These are phyloP conservation scores for Phanerodontia chrysosporium DNA, from an alignment of 768 basidiomycete genomes.

Conservation along the genomic window DNA sequence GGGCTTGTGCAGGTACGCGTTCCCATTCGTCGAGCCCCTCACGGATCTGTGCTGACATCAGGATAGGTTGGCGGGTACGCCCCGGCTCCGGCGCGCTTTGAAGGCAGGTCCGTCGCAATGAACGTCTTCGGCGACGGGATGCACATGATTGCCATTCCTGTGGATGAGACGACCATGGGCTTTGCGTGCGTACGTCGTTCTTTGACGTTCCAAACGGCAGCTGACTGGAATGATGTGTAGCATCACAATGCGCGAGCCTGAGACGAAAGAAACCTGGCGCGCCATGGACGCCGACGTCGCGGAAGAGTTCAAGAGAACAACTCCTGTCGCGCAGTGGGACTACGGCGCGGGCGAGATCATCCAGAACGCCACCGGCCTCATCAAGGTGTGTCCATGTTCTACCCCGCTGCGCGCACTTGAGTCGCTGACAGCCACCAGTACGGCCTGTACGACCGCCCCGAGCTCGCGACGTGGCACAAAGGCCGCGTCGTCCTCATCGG, in stretches of 20 bases:
- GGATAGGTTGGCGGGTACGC: background rate
- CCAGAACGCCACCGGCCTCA: constrained; percentile 19
- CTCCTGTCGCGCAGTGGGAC: constrained; percentile 20
- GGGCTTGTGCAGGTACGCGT: background rate
- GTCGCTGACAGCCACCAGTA: constrained; percentile 24
- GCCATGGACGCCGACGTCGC: constrained; percentile 22
- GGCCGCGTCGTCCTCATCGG: constrained; percentile 40
- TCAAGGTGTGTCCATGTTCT: constrained; percentile 22
- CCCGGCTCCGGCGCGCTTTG: background rate
- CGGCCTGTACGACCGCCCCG: constrained; percentile 42
- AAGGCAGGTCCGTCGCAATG: background rate
- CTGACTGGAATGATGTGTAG: constrained; percentile 13
- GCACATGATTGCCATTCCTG: background rate
- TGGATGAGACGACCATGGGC: background rate
- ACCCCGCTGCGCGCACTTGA: background rate
- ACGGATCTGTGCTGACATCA: no score
- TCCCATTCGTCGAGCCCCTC: no score
- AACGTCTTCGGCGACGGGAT: background rate
- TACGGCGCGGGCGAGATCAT: constrained; percentile 25
- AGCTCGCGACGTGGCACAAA: constrained; percentile 36
- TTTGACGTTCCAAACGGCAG: no score
- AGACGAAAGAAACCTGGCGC: constrained; percentile 39
- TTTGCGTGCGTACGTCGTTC: background rate
- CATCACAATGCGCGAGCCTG: constrained; percentile 30
- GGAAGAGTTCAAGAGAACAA: constrained; percentile 18